Conservation (phyloP, 306 rosid genomes). For the Alnus rubra region DNA sequence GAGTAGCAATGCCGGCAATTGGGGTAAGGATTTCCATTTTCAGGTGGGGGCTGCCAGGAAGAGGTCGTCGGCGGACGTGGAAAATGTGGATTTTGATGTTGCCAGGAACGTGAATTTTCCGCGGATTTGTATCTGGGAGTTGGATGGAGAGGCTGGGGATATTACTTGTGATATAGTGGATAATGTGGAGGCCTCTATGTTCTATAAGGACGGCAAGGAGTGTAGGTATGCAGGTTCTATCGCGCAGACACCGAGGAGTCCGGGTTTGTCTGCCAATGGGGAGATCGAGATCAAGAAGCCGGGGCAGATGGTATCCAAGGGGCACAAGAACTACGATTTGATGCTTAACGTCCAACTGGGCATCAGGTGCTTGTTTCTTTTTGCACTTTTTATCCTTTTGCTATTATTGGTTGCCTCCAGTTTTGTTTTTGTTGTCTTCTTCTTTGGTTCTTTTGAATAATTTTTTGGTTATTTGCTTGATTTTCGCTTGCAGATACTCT, state of each 20-base stretch:
- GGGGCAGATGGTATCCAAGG: slow-evolving; percentile 39
- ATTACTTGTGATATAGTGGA: slow-evolving; percentile 58
- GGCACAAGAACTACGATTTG: slow-evolving; percentile 53
- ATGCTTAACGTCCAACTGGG: slow-evolving; percentile 58
- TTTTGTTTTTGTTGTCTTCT: not conserved
- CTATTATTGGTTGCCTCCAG: not conserved
- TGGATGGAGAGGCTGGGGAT: slow-evolving; percentile 59
- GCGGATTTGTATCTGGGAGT: slow-evolving; percentile 56
- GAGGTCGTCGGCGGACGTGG: slow-evolving; percentile 36
- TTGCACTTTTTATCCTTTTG: not conserved
- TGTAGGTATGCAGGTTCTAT: slow-evolving; percentile 22
- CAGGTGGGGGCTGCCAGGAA: slow-evolving; percentile 25
- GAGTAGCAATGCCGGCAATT: slow-evolving; percentile 29
- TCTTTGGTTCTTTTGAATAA: not conserved
- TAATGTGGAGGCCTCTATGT: slow-evolving; percentile 40
- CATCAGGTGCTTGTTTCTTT: slow-evolving; percentile 29
- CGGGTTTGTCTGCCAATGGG: slow-evolving; percentile 33
- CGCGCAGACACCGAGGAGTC: slow-evolving; percentile 33
- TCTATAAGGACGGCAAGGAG: slow-evolving; percentile 43
- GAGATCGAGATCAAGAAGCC: slow-evolving; percentile 49
- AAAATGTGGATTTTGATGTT: slow-evolving; percentile 25
- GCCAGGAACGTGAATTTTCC: slow-evolving; percentile 44
- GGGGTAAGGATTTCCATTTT: slow-evolving; percentile 31
- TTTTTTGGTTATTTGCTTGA: not conserved
- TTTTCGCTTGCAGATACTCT: slow-evolving; percentile 31